These are phyloP conservation scores for Suzukiozyma palmioleophila DNA, from an alignment of 1,139 yeast genomes.

Conservation along the genomic window DNA sequence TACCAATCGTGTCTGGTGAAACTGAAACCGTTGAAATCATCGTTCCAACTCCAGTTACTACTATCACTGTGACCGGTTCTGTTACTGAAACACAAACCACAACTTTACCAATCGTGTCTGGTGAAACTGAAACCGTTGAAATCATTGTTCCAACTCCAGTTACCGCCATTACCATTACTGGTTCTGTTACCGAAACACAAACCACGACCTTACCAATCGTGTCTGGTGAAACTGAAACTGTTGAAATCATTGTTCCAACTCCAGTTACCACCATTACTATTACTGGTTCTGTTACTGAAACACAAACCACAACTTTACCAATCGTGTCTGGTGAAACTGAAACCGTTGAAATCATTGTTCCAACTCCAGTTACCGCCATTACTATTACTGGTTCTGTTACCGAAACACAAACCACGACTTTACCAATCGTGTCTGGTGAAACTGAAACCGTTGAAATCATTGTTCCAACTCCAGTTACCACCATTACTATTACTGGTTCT, in stretches of 20 bases:
- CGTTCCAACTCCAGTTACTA: conserved; percentile 8
- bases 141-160: conserved; percentile 12
- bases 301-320: conserved; percentile 8
- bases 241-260: conserved; percentile 12
- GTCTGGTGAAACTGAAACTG: conserved; percentile 11
- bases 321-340: conserved; percentile 9
- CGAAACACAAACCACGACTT: conserved; percentile 16
- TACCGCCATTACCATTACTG: conserved; percentile 4
- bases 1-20: conserved; percentile 8
- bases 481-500: conserved; percentile 11
- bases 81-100: conserved; percentile 11
- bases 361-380: conserved; percentile 7
- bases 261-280: conserved; percentile 7
- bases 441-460: conserved; percentile 16
- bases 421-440: conserved; percentile 12
- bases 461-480: conserved; percentile 13
- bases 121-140: conserved; percentile 13
- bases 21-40: conserved; percentile 8
- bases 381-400: conserved; percentile 22
- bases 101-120: conserved; percentile 7
- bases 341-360: conserved; percentile 12
- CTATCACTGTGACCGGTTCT: conserved; percentile 5
- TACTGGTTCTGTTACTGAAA: conserved; percentile 7
- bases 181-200: conserved; percentile 10
- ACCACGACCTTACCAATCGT: conserved; percentile 5